These are phyloP conservation scores for Sedum album DNA, from an alignment of 164 flowering plant species.

Conservation along the genomic window DNA sequence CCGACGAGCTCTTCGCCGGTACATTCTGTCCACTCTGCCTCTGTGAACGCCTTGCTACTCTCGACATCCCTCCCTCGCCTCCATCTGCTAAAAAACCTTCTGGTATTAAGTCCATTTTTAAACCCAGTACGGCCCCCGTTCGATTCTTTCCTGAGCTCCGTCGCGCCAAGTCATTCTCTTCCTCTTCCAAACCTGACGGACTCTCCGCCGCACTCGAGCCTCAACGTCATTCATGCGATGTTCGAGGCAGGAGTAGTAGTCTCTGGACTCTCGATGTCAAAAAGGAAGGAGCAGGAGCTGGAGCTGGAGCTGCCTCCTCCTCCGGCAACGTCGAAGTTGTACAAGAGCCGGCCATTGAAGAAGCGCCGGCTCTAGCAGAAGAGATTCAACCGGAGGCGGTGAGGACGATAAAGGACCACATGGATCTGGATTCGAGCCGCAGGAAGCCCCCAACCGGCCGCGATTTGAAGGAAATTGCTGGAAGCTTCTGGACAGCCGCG, in stretches of 20 bases:
- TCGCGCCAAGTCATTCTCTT: slow-evolving; percentile 68
- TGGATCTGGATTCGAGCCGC: slow-evolving; percentile 57
- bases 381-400: slow-evolving; percentile 19
- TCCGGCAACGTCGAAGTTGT: too few species aligned
- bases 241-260: slow-evolving; percentile 48
- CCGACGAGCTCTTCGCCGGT: slow-evolving; percentile 57
- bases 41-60: slow-evolving; percentile 57
- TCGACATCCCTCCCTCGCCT: slow-evolving; percentile 25
- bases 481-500: slow-evolving; percentile 56
- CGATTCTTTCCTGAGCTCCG: slow-evolving; percentile 60
- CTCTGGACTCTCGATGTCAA: too few species aligned
- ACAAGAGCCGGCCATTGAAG: too few species aligned
- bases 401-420: slow-evolving; percentile 84
- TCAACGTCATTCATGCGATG: slow-evolving; percentile 82
- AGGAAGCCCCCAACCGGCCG: slow-evolving; percentile 36
- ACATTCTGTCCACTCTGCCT: slow-evolving; percentile 59
- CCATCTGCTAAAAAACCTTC: slow-evolving; percentile 29
- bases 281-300: too few species aligned
- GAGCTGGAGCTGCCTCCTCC: too few species aligned
- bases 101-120: slow-evolving; percentile 32
- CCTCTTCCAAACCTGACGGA: slow-evolving; percentile 46
- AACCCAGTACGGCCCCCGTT: neutral
- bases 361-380: too few species aligned
- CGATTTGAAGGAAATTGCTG: slow-evolving; percentile 56
- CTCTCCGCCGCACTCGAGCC: slow-evolving; percentile 60